These are phyloP conservation scores for Debaryomyces robertsiae DNA, from an alignment of 1,139 yeast genomes.

Conservation along the genomic window DNA sequence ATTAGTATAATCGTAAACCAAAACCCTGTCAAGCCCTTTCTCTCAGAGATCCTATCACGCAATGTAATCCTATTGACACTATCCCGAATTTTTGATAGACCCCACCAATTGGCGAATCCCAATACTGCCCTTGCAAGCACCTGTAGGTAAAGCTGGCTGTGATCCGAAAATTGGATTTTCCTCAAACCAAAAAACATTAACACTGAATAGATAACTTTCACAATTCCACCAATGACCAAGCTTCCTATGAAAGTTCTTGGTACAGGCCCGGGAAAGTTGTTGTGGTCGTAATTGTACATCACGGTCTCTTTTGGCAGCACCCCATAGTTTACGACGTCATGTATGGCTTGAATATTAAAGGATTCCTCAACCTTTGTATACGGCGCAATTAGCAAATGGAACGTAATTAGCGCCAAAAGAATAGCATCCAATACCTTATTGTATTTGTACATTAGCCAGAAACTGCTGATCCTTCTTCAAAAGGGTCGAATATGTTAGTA, in stretches of 20 bases:
- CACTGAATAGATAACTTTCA: constrained; percentile 32
- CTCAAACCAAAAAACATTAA: constrained; percentile 22
- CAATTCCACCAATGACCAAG: constrained; percentile 49
- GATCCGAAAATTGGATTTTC: constrained; percentile 25
- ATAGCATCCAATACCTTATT: constrained; percentile 27
- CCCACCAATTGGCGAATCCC: constrained; percentile 50
- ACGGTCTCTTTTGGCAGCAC: constrained; percentile 38
- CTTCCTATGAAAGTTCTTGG: constrained; percentile 86
- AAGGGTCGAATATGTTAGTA: no score
- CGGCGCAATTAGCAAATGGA: constrained; percentile 63
- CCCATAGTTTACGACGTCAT: constrained; percentile 76
- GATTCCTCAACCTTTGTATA: constrained; percentile 94
- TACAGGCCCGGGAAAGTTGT: constrained; percentile 82
- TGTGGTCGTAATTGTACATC: constrained; percentile 63
- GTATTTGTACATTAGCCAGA: constrained; percentile 20
- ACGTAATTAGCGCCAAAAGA: constrained; percentile 34
- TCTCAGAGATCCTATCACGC: constrained; percentile 18
- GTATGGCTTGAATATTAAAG: constrained; percentile 86
- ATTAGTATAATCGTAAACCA: constrained; percentile 64
- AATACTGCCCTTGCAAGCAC: constrained; percentile 52
- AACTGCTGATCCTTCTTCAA: not conserved
- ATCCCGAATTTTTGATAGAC: constrained; percentile 30
- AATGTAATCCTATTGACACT: constrained; percentile 30
- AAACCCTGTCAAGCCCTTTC: constrained; percentile 38
- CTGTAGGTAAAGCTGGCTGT: constrained; percentile 48